Percentiles rank a stretch among this genome's conserved stretches.
Conservation (phyloP, 2,329 filamentous ascomycete species). For the Hymenoscyphus linearis region DNA sequence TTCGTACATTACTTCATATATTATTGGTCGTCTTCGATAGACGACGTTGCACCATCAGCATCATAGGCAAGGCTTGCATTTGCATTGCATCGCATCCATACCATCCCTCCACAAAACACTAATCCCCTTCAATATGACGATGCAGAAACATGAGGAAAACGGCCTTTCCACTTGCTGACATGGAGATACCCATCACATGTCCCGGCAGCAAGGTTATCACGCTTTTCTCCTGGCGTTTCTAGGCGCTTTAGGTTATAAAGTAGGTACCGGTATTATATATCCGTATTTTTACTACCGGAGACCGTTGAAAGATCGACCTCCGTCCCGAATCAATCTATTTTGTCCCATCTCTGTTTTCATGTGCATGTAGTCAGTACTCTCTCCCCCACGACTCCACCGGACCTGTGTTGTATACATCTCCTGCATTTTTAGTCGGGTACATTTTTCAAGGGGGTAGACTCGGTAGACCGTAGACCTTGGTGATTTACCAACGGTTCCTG, state of each 20-base stretch:
- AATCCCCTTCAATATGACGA: neutral
- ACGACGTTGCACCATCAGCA: constrained; percentile 6
- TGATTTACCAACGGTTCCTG: no score
- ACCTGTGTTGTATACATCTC: no score
- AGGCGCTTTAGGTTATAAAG: neutral
- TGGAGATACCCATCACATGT: neutral
- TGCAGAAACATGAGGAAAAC: neutral
- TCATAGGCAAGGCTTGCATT: constrained; percentile 1
- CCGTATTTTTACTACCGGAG: no score
- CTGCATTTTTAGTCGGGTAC: no score
- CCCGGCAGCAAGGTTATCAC: neutral
- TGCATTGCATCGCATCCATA: neutral
- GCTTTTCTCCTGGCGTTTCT: neutral
- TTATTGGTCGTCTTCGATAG: neutral
- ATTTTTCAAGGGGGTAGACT: constrained; percentile 8
- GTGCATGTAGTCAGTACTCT: no score
- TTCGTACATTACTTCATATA: constrained; percentile 2
- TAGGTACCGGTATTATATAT: neutral
- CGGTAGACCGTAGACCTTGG: no score
- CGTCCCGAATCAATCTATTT: no score
- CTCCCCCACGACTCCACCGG: no score
- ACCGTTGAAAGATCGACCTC: no score
- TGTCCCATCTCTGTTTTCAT: no score
- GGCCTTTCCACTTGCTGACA: neutral
- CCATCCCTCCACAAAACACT: neutral